These are phyloP conservation scores for Moringa oleifera DNA, from an alignment of 345 rosid species.

Conservation along the genomic window DNA sequence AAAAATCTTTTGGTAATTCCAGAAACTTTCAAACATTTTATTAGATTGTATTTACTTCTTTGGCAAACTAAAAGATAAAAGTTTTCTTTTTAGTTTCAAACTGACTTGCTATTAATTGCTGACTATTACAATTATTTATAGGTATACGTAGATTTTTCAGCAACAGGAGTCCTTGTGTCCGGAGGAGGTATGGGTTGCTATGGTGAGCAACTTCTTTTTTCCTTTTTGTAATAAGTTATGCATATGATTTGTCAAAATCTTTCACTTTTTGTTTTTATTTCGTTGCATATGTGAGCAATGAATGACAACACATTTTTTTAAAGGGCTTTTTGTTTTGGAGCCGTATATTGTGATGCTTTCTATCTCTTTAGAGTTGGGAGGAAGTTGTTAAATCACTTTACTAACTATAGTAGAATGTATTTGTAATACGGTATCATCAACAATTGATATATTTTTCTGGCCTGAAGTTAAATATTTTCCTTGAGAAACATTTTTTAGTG, in stretches of 20 bases:
- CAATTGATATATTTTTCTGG: too few relatives aligned
- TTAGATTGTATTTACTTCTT: background rate
- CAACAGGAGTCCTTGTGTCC: conserved; percentile 17
- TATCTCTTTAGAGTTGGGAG: background rate
- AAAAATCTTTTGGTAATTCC: background rate
- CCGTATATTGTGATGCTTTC: background rate
- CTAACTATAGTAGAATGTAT: background rate
- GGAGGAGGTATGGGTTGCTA: conserved; percentile 34
- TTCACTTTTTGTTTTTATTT: background rate
- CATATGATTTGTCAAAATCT: conserved; percentile 1
- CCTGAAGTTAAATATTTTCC: too few relatives aligned
- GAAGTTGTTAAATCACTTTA: background rate
- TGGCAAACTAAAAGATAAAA: background rate
- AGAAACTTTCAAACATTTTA: background rate
- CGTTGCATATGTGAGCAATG: background rate
- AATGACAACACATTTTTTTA: background rate
- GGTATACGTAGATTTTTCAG: conserved; percentile 29
- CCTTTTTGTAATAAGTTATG: conserved; percentile 5
- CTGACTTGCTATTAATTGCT: background rate
- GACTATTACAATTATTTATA: conserved; percentile 4
- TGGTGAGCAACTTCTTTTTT: conserved; percentile 24
- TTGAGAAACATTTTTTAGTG: too few relatives aligned
- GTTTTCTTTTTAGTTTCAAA: too few relatives aligned
- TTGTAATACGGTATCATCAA: too few relatives aligned
- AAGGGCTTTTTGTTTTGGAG: background rate